These are phyloP conservation scores for Yamadazyma diospyri DNA, from an alignment of 1,139 yeast species.

Conservation along the genomic window DNA sequence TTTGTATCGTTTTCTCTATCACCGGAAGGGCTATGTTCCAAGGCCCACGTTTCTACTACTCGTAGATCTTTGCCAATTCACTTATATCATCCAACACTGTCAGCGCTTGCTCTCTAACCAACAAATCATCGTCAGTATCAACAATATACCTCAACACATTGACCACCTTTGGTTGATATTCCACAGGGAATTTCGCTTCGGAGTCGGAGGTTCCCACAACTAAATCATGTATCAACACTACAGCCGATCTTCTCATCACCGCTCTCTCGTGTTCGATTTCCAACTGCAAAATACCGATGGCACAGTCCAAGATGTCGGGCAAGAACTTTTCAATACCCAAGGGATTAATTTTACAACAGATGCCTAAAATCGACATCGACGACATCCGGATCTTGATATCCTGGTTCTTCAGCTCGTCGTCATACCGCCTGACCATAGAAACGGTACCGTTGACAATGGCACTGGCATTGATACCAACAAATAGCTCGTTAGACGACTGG, in stretches of 20 bases:
- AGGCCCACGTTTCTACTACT: no score
- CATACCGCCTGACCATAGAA: conserved; percentile 31
- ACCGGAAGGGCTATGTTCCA: no score
- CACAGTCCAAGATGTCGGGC: conserved; percentile 65
- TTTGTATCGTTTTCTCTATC: not conserved
- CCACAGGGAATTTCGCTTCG: conserved; percentile 47
- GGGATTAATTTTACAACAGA: conserved; percentile 59
- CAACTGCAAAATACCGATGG: conserved; percentile 66
- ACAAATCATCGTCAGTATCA: conserved; percentile 50
- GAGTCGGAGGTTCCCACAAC: conserved; percentile 42
- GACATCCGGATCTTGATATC: conserved; percentile 78
- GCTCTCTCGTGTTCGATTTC: conserved; percentile 46
- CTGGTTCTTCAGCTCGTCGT: conserved; percentile 21
- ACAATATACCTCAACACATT: conserved; percentile 41
- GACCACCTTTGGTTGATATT: conserved; percentile 41
- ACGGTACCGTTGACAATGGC: conserved; percentile 32
- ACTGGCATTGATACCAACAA: conserved; percentile 36
- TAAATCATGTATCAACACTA: conserved; percentile 65
- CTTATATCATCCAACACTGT: conserved; percentile 42
- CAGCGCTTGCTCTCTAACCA: conserved; percentile 58
- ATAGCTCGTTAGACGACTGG: conserved; percentile 44
- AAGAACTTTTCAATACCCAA: conserved; percentile 47
- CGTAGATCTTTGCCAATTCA: conserved; percentile 25
- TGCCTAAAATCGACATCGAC: conserved; percentile 76
- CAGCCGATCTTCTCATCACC: conserved; percentile 71